phyloP scores from a whole-genome alignment of 2,329 filamentous ascomycete genomes.

The Penicillium sp. region DNA sequence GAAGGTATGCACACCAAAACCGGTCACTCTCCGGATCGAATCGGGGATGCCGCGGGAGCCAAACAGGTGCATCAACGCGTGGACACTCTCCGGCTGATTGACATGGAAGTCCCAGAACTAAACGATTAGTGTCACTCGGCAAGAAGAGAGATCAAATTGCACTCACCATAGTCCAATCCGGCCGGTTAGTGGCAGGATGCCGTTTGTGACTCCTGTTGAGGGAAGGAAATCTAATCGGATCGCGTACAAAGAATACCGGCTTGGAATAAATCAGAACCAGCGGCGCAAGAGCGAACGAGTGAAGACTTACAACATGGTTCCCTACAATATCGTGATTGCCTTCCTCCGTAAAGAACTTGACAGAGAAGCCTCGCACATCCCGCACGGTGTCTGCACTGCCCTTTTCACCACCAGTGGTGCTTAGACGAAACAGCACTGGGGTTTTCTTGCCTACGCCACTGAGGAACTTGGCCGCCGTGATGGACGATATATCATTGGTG shows the following conservation, averaged over 20 bases:
- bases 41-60: conserved; percentile 65
- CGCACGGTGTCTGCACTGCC: conserved; percentile 51
- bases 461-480: conserved; percentile 58
- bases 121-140: background rate
- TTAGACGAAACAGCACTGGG: conserved; percentile 50
- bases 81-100: conserved; percentile 61
- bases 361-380: conserved; percentile 50
- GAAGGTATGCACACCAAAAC: conserved; percentile 66
- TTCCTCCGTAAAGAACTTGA: conserved; percentile 54
- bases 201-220: conserved; percentile 72
- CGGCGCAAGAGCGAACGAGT: background rate
- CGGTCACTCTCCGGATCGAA: conserved; percentile 62
- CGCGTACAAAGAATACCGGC: conserved; percentile 68
- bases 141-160: too few relatives aligned
- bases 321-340: conserved; percentile 55
- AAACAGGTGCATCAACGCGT: conserved; percentile 63
- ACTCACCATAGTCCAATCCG: conserved; percentile 29
- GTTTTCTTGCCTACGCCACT: conserved; percentile 56
- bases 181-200: conserved; percentile 39
- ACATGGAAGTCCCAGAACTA: conserved; percentile 47
- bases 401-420: conserved; percentile 48
- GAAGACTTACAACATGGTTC: conserved; percentile 15
- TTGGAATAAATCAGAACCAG: conserved; percentile 7
- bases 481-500: conserved; percentile 58
- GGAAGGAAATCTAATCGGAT: conserved; percentile 69